Evolutionary conservation across 768 basidiomycete genomes (phyloP), one percentile per base, ranked within the genome.

Genomic region (Tulasnella sp.): DNA sequence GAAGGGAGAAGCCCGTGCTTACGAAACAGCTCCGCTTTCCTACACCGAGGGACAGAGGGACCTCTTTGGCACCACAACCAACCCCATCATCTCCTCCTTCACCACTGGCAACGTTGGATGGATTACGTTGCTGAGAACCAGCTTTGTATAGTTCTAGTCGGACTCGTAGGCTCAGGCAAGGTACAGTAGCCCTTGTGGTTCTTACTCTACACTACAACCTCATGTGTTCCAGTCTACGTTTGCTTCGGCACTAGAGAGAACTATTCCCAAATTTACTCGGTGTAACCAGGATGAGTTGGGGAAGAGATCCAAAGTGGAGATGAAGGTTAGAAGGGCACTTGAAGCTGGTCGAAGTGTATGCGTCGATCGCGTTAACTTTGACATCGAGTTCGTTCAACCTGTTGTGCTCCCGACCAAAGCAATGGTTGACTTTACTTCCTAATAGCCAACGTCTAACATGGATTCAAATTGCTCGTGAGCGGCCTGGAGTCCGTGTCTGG

Each of bases 201-300:
- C 49, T 5, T 49, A 36, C 32, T 27, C 40, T 57, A 40, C 19
- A 32, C 31, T 51, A 31, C 45, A 59, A 50, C 9, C 72, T 74
- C 74, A 31, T 43, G 36, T 21, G 12, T 12, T 29, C 59, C 55
- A 75, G 76, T 75, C 77, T 15, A 83, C 84, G 1, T 89, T 90
- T 65, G 84, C 87, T 46, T 67, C 80, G 61, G 79, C 81, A n/a
- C 74, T 89, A 4, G 72, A 86, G 63, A 59, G 65, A 4, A 69
- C 81, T 62, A 76, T 75, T 58, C 82, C 86, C 7, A 68, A 68
- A 39, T 84, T 86, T 66, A 71, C 72, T 41, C 75, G 84, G 62
- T 88, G 84, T 67, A 86, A 80, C 70, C 86, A 89, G 68, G 87
- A 90, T 64, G 82, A 87, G 53, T 74, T 90, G 40, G 87, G 85